phyloP scores from a whole-genome alignment of 352 stramenopile species.

The Globisporangium nunn region DNA sequence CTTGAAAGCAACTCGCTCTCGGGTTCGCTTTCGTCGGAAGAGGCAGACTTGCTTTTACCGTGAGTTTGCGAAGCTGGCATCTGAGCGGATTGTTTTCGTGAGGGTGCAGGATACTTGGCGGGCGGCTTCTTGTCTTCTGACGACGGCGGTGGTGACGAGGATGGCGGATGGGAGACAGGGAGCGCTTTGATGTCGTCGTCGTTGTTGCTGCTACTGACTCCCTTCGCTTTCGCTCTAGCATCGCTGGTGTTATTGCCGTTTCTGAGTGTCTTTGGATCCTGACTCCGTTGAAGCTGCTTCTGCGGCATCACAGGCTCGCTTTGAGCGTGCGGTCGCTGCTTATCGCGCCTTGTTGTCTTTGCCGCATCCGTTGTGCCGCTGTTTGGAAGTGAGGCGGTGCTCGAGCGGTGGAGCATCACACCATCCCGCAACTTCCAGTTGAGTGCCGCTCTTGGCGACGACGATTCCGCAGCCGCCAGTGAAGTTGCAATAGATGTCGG shows the following conservation, averaged over 20 bases:
- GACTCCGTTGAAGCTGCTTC: neutral
- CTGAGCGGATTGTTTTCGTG: constrained; percentile 1
- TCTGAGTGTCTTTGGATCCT: neutral
- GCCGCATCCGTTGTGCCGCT: neutral
- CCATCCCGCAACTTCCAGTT: constrained; percentile 55
- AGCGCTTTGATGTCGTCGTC: neutral
- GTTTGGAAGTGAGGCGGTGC: constrained; percentile 1
- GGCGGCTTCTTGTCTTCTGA: constrained; percentile 6
- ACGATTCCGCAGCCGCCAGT: constrained; percentile 10
- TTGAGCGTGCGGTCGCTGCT: constrained; percentile 7
- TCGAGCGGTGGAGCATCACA: constrained; percentile 23
- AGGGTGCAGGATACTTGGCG: constrained; percentile 8
- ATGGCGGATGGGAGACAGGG: neutral
- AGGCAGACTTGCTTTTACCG: neutral
- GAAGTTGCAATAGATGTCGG: constrained; percentile 5
- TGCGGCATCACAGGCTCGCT: constrained; percentile 6
- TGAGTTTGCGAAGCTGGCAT: neutral
- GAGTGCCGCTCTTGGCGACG: constrained; percentile 27
- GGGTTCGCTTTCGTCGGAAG: neutral
- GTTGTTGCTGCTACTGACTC: neutral
- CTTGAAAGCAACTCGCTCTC: neutral
- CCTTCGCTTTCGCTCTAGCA: neutral
- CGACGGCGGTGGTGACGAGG: neutral
- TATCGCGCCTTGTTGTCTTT: neutral
- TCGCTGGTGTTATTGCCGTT: neutral